Evolutionary conservation across 2,329 filamentous ascomycete genomes (phyloP).

Genomic region (Fusarium nodosum): DNA sequence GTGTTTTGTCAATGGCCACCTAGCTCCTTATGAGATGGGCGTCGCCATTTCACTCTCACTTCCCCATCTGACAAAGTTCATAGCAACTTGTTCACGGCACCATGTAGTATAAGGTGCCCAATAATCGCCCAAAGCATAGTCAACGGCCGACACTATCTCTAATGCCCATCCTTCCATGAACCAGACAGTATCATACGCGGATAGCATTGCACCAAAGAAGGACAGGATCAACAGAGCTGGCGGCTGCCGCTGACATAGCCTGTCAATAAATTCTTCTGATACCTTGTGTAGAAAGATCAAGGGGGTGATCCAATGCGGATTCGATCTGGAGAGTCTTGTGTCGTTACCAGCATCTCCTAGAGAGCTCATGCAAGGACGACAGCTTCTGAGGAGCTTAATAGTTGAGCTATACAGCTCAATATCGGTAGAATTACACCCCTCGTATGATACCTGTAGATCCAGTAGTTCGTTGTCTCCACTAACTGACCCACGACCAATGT

Average conservation of each 20-base stretch:
- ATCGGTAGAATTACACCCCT: neutral
- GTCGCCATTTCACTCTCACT: neutral
- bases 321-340: neutral
- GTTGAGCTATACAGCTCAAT: neutral
- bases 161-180: neutral
- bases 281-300: neutral
- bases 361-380: neutral
- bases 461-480: neutral
- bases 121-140: neutral
- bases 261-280: neutral
- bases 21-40: neutral
- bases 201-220: slow-evolving; percentile 2
- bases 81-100: neutral
- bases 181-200: neutral
- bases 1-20: neutral
- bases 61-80: neutral
- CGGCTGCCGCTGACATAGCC: neutral
- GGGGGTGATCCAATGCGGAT: neutral
- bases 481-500: neutral
- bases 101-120: slow-evolving; percentile 1
- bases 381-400: neutral
- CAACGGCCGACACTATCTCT: neutral
- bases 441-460: neutral
- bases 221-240: neutral
- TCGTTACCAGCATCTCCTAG: neutral